Evolutionary conservation across 2,329 filamentous ascomycete genomes (phyloP), one percentile per base, ranked within the genome.

Genomic region (Verticillium nubilum): DNA sequence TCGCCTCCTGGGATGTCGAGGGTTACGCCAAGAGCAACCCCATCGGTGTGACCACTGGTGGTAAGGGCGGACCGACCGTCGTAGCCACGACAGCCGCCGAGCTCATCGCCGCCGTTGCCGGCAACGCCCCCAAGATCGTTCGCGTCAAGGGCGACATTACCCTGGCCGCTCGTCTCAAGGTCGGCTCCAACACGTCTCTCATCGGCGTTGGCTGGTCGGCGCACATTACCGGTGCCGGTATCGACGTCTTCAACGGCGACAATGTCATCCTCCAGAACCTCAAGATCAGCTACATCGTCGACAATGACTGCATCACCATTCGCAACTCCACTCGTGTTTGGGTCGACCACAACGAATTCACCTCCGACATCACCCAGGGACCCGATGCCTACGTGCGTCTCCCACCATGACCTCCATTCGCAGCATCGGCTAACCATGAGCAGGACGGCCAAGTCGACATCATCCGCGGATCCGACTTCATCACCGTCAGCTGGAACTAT

Each of bases 281-380:
- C 19, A 72, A 72, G 61, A 70, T 72, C 60, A 62, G 62, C 58
- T 64, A 73, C 53, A 75, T 78, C 31, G 52, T 71, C 4, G 75
- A 71, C 54, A 73, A 74, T 17, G 78, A 80, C 59, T 70, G 71
- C 61, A 76, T 80, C 59, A 76, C 73, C 4, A 72, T 79, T 35
- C 71, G 73, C n/a, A 76, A 78, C 68, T 72, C 73, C 27, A 80
- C 76, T 1, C 67, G 77, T 2, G 74, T 80, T 1, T 80, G 78
- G 78, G 67, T 80, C 26, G 78, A 80, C 56, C 78, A 80, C 63
- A 78, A 77, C 54, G 78, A 80, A 63, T 78, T 80, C 62, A 65
- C 69, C n/a, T 76, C 72, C 1, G 75, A 78, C 50, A 69, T 78
- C 10, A 64, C 66, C 47, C 61, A 70, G 4, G 76, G 76, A 0